These are phyloP conservation scores for Rhizopus sp. DNA, from an alignment of 371 early-diverging fungal genomes.

Conservation along the genomic window DNA sequence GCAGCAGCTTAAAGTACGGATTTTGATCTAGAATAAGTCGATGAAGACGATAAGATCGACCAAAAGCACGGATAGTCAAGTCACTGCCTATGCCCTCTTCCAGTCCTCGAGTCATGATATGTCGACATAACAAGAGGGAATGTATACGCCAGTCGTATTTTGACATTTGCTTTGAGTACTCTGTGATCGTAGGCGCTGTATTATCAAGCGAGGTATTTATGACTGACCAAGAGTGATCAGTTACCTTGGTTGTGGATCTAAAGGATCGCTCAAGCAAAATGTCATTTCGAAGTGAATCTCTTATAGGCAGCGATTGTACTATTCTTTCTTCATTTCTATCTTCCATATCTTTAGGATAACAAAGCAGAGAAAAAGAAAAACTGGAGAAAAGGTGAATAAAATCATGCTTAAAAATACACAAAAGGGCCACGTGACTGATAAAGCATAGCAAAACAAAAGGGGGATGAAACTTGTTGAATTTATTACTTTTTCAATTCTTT, in stretches of 20 bases:
- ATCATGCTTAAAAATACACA: neutral
- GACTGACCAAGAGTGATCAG: conserved; percentile 21
- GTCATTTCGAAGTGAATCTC: neutral
- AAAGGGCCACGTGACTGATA: neutral
- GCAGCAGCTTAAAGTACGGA: conserved; percentile 52
- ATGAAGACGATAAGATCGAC: conserved; percentile 56
- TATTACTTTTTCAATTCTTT: conserved; percentile 16
- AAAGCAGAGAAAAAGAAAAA: conserved; percentile 3
- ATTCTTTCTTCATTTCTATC: neutral
- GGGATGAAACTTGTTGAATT: neutral
- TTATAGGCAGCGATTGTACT: neutral
- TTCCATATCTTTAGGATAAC: conserved; percentile 3
- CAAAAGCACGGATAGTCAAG: conserved; percentile 54
- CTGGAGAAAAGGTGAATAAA: conserved; percentile 3
- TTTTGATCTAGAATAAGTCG: conserved; percentile 60
- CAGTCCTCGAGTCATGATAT: conserved; percentile 57
- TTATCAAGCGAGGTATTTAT: neutral
- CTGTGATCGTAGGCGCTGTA: neutral
- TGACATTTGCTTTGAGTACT: neutral
- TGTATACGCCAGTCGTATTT: conserved; percentile 48
- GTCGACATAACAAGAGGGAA: conserved; percentile 45
- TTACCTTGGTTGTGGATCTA: conserved; percentile 21
- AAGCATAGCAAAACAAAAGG: neutral
- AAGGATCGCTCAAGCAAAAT: neutral
- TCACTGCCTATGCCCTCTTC: conserved; percentile 60